Evolutionary conservation across 202 grass and related monocot genomes (phyloP).

Genomic region (Bolboschoenoplectus hybrid): DNA sequence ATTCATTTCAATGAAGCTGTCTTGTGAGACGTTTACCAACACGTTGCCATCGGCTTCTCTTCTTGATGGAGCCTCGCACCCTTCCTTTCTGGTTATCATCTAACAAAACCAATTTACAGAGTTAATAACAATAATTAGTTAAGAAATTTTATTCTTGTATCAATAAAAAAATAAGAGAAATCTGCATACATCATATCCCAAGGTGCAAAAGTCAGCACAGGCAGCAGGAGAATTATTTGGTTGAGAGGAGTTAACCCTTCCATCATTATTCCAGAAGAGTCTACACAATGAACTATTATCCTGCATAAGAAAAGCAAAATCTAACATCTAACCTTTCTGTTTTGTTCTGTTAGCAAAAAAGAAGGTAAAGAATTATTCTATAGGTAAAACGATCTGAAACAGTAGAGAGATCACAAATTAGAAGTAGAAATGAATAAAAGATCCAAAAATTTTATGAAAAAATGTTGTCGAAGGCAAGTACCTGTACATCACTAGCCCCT

Average conservation of each 20-base stretch:
- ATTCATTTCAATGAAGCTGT: slow-evolving; percentile 19
- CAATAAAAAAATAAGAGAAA: not conserved
- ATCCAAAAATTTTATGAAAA: not conserved
- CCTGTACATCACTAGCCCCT: not conserved
- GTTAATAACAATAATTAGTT: not conserved
- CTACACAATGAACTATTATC: slow-evolving; percentile 32
- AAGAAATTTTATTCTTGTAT: not conserved
- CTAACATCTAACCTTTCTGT: slow-evolving; percentile 11
- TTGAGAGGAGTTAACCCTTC: not conserved
- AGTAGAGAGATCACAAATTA: not conserved
- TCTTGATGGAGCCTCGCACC: not conserved
- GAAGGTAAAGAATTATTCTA: not conserved
- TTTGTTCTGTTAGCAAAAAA: not conserved
- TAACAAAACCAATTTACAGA: slow-evolving; percentile 10
- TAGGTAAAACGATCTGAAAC: not conserved
- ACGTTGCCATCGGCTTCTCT: not conserved
- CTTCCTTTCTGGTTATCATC: not conserved
- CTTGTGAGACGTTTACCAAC: not conserved
- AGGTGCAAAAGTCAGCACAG: not conserved
- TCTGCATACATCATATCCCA: not conserved
- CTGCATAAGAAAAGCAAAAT: slow-evolving; percentile 29
- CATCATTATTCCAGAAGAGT: slow-evolving; percentile 16
- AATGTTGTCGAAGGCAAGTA: not conserved
- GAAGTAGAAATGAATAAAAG: not conserved
- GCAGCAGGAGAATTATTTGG: not conserved